Conservation (phyloP, 106 monocot species). For the Acorus calamus region DNA sequence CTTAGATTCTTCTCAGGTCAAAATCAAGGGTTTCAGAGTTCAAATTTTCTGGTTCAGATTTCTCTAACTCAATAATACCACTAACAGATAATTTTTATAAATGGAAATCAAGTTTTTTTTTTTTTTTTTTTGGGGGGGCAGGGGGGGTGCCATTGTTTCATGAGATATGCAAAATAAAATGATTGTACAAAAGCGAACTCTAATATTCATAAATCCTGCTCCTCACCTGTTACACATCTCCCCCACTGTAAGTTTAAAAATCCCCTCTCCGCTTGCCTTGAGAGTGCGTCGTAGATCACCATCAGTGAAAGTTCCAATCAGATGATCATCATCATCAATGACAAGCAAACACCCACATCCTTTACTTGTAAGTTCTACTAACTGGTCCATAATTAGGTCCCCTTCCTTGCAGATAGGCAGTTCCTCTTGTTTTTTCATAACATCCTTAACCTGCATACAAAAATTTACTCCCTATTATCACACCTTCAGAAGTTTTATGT, state of each 20-base stretch:
- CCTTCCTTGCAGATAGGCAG: constrained; percentile 75
- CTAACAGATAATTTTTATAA: too few species aligned
- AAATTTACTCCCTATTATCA: constrained; percentile 7
- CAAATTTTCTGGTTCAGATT: too few species aligned
- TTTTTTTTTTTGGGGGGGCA: too few species aligned
- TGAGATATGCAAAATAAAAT: too few species aligned
- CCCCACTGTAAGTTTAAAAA: constrained; percentile 83
- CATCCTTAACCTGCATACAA: constrained; percentile 45
- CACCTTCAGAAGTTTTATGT: too few species aligned
- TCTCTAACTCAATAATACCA: too few species aligned
- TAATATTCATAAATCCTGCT: too few species aligned
- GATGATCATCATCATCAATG: constrained; percentile 44
- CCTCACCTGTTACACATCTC: constrained; percentile 86
- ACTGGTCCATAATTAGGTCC: constrained; percentile 90
- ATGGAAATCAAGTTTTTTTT: too few species aligned
- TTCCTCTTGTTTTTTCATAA: constrained; percentile 77
- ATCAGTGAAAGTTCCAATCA: constrained; percentile 95
- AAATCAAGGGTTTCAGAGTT: too few species aligned
- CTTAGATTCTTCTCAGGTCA: too few species aligned
- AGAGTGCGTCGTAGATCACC: constrained; percentile 84
- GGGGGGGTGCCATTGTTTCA: too few species aligned
- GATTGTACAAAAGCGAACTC: too few species aligned
- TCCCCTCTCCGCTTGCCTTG: constrained; percentile 53
- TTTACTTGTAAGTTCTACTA: constrained; percentile 82
- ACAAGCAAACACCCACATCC: constrained; percentile 89